Conservation (phyloP, 371 early-diverging fungal genomes). For the Actinomortierella wolfii region DNA sequence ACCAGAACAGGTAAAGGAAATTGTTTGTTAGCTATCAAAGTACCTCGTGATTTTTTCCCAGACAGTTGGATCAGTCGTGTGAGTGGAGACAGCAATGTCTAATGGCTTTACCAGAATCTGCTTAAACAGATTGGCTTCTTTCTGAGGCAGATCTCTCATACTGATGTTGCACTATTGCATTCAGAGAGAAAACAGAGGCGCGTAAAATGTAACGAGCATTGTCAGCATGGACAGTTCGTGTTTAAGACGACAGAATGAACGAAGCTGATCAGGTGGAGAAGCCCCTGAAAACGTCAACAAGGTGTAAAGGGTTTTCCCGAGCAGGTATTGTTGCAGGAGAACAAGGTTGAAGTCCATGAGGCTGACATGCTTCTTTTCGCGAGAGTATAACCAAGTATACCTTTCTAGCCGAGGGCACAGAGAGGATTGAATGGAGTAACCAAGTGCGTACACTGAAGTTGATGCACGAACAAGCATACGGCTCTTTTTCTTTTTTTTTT, state of each 20-base stretch:
- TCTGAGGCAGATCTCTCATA: constrained; percentile 74
- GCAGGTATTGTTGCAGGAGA: constrained; percentile 1
- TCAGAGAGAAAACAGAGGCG: not conserved
- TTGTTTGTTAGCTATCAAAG: not conserved
- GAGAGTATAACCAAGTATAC: not conserved
- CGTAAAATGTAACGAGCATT: not conserved
- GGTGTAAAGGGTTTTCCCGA: not conserved
- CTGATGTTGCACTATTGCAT: constrained; percentile 5
- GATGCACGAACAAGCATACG: too few species aligned
- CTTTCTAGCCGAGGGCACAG: not conserved
- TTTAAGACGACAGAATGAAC: not conserved
- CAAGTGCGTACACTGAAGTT: too few species aligned
- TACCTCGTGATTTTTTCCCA: too few species aligned
- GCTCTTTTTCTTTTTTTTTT: too few species aligned
- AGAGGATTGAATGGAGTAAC: constrained; percentile 2
- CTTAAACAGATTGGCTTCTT: constrained; percentile 80
- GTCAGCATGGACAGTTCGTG: constrained; percentile 3
- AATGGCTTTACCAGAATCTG: constrained; percentile 67
- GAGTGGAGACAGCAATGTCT: too few species aligned
- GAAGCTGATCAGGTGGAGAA: not conserved
- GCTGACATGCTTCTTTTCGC: too few species aligned
- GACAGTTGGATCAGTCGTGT: not conserved
- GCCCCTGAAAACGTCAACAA: not conserved
- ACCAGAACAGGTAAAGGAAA: constrained; percentile 5
- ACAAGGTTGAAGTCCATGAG: not conserved